Base-by-base conservation (phyloP, 164 flowering plant species). In the Nelumbo lutea region DNA sequence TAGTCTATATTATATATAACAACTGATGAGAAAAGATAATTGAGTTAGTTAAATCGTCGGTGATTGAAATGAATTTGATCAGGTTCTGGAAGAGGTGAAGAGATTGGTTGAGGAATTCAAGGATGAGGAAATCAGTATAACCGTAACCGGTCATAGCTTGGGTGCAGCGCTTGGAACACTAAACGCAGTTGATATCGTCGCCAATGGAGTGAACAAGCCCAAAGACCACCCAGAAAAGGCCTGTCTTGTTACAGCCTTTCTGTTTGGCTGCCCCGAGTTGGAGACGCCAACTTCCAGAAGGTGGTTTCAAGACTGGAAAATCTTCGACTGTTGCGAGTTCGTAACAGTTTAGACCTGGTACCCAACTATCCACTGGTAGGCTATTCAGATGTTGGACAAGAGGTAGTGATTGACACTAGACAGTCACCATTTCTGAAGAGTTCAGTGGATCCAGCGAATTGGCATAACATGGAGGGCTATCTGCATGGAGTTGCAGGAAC, bases 401-500 rank as follows among this genome's bases (percentile, higher is more conserved):
- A 88, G 72, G 69, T 92, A 66, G 62, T 0, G 2, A 85, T 94
- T 9, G 87, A 94, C 55, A 87, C 97, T 0, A 68, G 69, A 0
- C 84, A 85, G 66, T 94, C 98, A 0, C 27, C 62, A 6, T 89
- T 82, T 77, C 64, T 94, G 79, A 94, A 89, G 76, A 71, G 77
- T 5, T 86, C 88, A 0, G 91, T 88, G 10, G 76, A 72, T 50
- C 7, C 77, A 1, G 2, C 50, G 0, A 77, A 58, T 27, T 81
- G 85, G 89, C 98, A 92, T 74, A 86, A 73, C 73, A 69, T 89
- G 82, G 96, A 95, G 76, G 85, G 61, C 0, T 83, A 92, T 59
- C 53, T 94, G 73, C 97, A 94, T 79, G 97, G 96, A 46, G 88
- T 94, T 59, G 96, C 98, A 0, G 98, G 98, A 41, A 77, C 86